phyloP scores from a whole-genome alignment of 2,329 filamentous ascomycete genomes.

The Colletotrichum sp. region DNA sequence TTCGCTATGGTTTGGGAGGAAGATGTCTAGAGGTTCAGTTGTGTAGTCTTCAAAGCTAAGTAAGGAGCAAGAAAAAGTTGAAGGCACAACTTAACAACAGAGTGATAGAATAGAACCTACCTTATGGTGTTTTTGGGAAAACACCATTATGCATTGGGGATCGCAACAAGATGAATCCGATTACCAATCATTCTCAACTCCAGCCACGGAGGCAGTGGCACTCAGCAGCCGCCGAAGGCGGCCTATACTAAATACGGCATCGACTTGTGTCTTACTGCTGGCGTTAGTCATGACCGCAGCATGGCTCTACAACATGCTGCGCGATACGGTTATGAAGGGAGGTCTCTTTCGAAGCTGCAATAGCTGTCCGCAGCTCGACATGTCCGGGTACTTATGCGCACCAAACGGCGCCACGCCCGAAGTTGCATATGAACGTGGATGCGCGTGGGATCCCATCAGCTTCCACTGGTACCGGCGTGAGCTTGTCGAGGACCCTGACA shows the following conservation, averaged over 20 bases:
- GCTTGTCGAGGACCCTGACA: background rate
- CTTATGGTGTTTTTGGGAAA: background rate
- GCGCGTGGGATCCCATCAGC: background rate
- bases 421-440: background rate
- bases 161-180: background rate
- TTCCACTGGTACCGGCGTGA: background rate
- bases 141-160: background rate
- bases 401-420: background rate
- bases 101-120: background rate
- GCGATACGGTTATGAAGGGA: background rate
- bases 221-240: background rate
- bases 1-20: accelerated
- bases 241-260: background rate
- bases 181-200: background rate
- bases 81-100: background rate
- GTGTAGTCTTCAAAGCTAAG: background rate
- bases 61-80: background rate
- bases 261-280: background rate
- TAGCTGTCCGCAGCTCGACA: background rate
- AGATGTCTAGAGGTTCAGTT: background rate
- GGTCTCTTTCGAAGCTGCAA: background rate
- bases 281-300: background rate
- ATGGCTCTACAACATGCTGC: background rate
- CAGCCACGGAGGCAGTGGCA: background rate
- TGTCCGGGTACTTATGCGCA: background rate